Conservation (phyloP, 176 grass and related monocot species). For the Aechmea fasciata region DNA sequence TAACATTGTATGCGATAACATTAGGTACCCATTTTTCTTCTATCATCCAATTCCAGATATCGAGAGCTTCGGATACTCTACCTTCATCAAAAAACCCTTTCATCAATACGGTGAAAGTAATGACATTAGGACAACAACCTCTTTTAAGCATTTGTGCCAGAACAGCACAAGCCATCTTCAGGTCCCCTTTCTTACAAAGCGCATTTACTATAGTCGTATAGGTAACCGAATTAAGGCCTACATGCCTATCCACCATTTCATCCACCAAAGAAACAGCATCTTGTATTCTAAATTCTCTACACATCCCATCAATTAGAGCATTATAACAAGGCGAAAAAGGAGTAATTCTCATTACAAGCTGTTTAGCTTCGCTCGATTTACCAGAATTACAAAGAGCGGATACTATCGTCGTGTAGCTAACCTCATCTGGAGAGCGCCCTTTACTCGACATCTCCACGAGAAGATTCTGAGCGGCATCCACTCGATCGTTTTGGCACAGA, state of each 20-base stretch:
- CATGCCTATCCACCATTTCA: conserved; percentile 42
- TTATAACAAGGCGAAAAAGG: conserved; percentile 44
- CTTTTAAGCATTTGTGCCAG: conserved; percentile 60
- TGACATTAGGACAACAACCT: conserved; percentile 54
- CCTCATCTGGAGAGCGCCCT: conserved; percentile 52
- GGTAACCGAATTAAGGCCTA: conserved; percentile 45
- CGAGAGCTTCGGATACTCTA: conserved; percentile 37
- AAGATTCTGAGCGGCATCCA: conserved; percentile 49
- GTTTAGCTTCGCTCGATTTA: conserved; percentile 46
- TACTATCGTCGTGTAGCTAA: conserved; percentile 52
- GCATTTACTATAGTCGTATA: conserved; percentile 51
- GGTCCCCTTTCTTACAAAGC: conserved; percentile 37
- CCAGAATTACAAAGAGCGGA: conserved; percentile 52
- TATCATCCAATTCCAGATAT: conserved; percentile 71
- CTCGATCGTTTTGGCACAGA: conserved; percentile 64
- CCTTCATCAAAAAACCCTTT: conserved; percentile 44
- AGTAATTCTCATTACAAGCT: conserved; percentile 21
- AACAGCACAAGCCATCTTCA: conserved; percentile 45
- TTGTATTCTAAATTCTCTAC: conserved; percentile 34
- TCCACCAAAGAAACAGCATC: conserved; percentile 37
- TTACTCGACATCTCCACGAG: conserved; percentile 76
- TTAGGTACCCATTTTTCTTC: conserved; percentile 44
- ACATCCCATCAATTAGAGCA: conserved; percentile 39
- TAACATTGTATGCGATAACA: conserved; percentile 59
- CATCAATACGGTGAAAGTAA: conserved; percentile 42